Conservation (phyloP, 2,329 filamentous ascomycete species). For the Lecanicillium sp. region DNA sequence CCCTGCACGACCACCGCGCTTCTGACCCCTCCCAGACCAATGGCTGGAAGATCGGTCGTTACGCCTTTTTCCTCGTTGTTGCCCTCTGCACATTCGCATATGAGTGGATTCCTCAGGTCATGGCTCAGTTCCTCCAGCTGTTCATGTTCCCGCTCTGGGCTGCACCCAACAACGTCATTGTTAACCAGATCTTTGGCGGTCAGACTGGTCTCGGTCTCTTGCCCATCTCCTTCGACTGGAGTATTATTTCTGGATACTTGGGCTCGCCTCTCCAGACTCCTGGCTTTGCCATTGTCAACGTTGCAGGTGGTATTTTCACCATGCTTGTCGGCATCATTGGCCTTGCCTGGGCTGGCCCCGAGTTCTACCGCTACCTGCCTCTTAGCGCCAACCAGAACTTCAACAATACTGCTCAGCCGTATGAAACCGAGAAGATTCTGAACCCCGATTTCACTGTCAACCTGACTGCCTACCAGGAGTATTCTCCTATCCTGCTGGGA, state of each 20-base stretch:
- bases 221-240: slow-evolving; percentile 62
- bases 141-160: slow-evolving; percentile 58
- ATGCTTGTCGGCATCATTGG: slow-evolving; percentile 43
- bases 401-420: slow-evolving; percentile 50
- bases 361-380: slow-evolving; percentile 48
- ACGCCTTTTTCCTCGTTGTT: slow-evolving; percentile 48
- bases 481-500: slow-evolving; percentile 47
- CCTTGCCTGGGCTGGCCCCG: slow-evolving; percentile 42
- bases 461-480: slow-evolving; percentile 45
- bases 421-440: slow-evolving; percentile 50
- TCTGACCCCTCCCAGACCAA: slow-evolving; percentile 43
- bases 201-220: slow-evolving; percentile 53
- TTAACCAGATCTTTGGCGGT: slow-evolving; percentile 61
- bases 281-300: slow-evolving; percentile 53
- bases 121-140: slow-evolving; percentile 50
- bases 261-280: slow-evolving; percentile 51
- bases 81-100: slow-evolving; percentile 43
- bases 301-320: slow-evolving; percentile 43
- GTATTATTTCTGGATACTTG: slow-evolving; percentile 48
- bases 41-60: slow-evolving; percentile 53
- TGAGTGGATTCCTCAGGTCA: slow-evolving; percentile 52
- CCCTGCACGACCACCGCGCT: slow-evolving; percentile 52
- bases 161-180: slow-evolving; percentile 48
- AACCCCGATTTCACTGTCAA: slow-evolving; percentile 44
- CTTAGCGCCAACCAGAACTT: slow-evolving; percentile 45